Evolutionary conservation across 2,329 filamentous ascomycete species (phyloP).

Genomic region (Beauveria sp.): DNA sequence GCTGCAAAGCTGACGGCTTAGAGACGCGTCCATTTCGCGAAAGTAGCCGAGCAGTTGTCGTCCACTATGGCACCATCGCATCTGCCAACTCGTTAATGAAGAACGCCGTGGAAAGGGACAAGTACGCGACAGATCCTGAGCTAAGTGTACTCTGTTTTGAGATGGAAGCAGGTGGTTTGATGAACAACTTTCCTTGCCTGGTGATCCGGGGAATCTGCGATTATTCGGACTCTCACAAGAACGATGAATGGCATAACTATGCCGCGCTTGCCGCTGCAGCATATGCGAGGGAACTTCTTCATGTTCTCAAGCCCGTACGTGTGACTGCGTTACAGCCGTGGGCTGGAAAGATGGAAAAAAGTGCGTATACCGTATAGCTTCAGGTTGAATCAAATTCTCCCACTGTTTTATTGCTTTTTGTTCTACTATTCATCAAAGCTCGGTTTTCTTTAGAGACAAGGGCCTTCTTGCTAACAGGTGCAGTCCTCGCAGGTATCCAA

Average conservation of each 20-base stretch:
- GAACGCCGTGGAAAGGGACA: not conserved
- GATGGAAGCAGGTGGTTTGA: conserved; percentile 21
- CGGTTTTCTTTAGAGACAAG: too few relatives aligned
- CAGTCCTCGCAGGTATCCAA: too few relatives aligned
- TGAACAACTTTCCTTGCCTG: conserved; percentile 21
- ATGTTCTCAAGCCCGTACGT: not conserved
- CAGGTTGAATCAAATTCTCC: too few relatives aligned
- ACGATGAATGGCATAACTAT: conserved; percentile 26
- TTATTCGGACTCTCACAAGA: conserved; percentile 31
- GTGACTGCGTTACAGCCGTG: not conserved
- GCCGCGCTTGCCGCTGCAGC: conserved; percentile 25
- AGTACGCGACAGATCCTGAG: not conserved
- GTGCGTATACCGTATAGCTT: not conserved
- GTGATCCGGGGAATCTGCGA: conserved; percentile 29
- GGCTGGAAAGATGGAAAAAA: not conserved
- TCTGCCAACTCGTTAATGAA: conserved; percentile 1
- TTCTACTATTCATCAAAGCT: too few relatives aligned
- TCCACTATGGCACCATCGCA: conserved; percentile 9
- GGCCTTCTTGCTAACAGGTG: too few relatives aligned
- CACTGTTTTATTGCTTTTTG: too few relatives aligned
- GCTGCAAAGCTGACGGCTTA: not conserved
- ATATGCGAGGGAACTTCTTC: conserved; percentile 11
- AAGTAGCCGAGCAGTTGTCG: not conserved
- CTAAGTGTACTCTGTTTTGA: conserved; percentile 15
- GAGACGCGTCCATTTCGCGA: not conserved